These are phyloP conservation scores for Sapria himalayana DNA, from an alignment of 345 rosid species.

Conservation along the genomic window DNA sequence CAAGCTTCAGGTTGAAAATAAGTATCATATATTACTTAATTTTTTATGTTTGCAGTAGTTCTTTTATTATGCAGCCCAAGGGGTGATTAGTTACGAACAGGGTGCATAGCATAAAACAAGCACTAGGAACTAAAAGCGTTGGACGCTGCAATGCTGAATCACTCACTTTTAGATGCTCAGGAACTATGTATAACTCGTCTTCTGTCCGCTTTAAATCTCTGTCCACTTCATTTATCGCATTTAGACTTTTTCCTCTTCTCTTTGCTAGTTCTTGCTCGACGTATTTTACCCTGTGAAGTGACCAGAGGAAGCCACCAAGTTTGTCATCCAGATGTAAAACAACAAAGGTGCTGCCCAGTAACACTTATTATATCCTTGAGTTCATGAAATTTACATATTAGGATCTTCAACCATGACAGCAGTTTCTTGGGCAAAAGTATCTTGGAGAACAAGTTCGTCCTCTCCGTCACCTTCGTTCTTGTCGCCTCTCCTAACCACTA, in stretches of 20 bases:
- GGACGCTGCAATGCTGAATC: no score
- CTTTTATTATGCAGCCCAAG: no score
- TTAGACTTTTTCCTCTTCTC: constrained; percentile 53
- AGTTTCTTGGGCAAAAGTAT: constrained; percentile 94
- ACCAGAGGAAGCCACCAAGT: no score
- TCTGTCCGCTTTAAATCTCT: constrained; percentile 56
- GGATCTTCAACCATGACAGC: constrained; percentile 93
- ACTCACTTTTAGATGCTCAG: constrained; percentile 87
- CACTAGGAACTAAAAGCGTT: no score
- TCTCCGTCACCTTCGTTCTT: constrained; percentile 70
- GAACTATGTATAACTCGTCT: constrained; percentile 76
- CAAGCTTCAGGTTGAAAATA: no score
- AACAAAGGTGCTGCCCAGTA: not conserved
- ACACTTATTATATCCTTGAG: not conserved
- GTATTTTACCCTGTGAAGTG: constrained; percentile 39
- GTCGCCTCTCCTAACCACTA: constrained; percentile 24
- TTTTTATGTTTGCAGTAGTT: no score
- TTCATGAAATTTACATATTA: constrained; percentile 32
- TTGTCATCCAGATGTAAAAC: no score
- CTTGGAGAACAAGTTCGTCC: constrained; percentile 89
- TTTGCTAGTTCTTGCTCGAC: constrained; percentile 83
- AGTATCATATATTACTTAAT: no score
- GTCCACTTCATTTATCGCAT: constrained; percentile 30
- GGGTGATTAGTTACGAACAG: no score
- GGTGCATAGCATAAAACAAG: no score